Percentiles rank a stretch among this genome's conserved stretches.
Evolutionary conservation across 345 rosid genomes (phyloP).

Genomic region (Hibiscus trionum): DNA sequence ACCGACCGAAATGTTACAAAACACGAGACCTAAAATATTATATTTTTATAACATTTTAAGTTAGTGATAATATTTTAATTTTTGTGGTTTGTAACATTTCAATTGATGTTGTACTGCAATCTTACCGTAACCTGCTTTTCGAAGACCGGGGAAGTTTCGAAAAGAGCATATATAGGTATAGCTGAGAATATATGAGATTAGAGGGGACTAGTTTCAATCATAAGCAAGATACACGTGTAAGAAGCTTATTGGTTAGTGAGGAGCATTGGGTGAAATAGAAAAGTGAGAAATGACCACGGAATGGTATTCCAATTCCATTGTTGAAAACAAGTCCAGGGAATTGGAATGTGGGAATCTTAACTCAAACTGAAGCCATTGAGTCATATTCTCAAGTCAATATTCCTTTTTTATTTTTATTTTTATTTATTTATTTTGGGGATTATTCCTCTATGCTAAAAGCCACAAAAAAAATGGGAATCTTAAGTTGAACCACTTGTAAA

Average conservation of each 20-base stretch:
- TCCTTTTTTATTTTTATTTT: constrained; percentile 18
- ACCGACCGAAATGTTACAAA: too few species aligned
- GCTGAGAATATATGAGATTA: constrained; percentile 17
- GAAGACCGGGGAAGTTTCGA: constrained; percentile 25
- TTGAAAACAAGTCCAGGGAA: constrained; percentile 21
- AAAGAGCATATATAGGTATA: constrained; percentile 30
- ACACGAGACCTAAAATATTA: too few species aligned
- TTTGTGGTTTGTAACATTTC: too few species aligned
- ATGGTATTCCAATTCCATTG: constrained; percentile 66
- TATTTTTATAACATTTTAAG: too few species aligned
- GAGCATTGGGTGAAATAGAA: constrained; percentile 20
- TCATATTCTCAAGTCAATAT: constrained; percentile 56
- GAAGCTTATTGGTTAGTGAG: constrained; percentile 19
- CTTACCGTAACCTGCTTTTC: constrained; percentile 2
- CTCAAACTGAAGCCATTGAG: constrained; percentile 42
- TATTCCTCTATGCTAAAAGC: constrained; percentile 55
- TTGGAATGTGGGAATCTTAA: constrained; percentile 46
- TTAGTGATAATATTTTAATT: too few species aligned
- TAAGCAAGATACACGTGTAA: constrained; percentile 32
- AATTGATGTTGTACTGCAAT: too few species aligned
- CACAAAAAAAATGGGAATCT: constrained; percentile 16
- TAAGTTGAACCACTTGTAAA: too few species aligned
- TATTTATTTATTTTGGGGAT: not conserved
- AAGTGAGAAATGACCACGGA: constrained; percentile 75
- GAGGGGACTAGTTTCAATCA: constrained; percentile 28